These are phyloP conservation scores for Stephania cephalantha DNA, from an alignment of 164 flowering plant species.

Conservation along the genomic window DNA sequence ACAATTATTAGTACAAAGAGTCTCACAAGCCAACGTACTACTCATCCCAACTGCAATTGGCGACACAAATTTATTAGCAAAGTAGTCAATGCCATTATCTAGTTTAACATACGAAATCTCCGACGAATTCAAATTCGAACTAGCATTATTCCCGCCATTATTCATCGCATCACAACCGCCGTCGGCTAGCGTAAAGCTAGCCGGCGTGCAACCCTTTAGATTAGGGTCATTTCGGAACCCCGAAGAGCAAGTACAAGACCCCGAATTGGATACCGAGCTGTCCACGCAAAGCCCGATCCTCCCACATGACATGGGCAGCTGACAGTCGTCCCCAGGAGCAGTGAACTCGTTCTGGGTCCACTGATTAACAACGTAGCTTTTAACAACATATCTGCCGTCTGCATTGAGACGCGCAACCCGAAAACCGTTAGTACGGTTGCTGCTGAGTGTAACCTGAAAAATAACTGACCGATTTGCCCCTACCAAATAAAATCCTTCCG, in stretches of 20 bases:
- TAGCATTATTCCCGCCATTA: constrained; percentile 2
- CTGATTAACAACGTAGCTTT: constrained; percentile 25
- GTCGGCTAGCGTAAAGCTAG: constrained; percentile 32
- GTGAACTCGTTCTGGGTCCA: constrained; percentile 29
- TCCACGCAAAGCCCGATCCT: constrained; percentile 47
- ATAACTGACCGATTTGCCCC: constrained; percentile 32
- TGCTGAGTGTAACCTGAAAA: constrained; percentile 33
- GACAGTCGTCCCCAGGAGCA: constrained; percentile 49
- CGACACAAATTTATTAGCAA: constrained; percentile 31
- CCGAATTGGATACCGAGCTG: constrained; percentile 15
- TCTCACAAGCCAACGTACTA: constrained; percentile 41
- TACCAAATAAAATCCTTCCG: constrained; percentile 52
- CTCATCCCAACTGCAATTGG: constrained; percentile 26
- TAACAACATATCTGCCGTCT: constrained; percentile 42
- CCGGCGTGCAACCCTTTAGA: constrained; percentile 41
- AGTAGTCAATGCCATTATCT: constrained; percentile 45
- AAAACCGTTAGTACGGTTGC: constrained; percentile 27
- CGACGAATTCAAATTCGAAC: constrained; percentile 23
- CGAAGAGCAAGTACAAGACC: constrained; percentile 57
- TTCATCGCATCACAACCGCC: constrained; percentile 24
- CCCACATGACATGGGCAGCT: constrained; percentile 54
- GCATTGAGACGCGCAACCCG: constrained; percentile 43
- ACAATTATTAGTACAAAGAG: constrained; percentile 56
- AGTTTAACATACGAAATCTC: constrained; percentile 37
- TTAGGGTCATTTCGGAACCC: constrained; percentile 22